A percentile compares a stretch with the other conserved stretches of the same genome.
These are phyloP conservation scores for Erysimum pusillum DNA, from an alignment of 441 rosid species.

Conservation along the genomic window DNA sequence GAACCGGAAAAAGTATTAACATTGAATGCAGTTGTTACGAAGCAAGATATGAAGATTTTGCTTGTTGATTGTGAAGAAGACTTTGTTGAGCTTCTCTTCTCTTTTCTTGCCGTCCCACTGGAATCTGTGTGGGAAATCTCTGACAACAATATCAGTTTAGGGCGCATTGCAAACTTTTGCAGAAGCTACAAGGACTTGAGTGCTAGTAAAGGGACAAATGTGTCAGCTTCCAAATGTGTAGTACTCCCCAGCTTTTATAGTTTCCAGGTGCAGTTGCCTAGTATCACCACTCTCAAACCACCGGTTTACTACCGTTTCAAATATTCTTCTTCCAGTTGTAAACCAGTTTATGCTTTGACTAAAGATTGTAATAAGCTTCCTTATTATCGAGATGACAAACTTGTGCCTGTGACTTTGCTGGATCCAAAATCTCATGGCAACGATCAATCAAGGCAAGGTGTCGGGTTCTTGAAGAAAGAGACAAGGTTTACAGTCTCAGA, in stretches of 20 bases:
- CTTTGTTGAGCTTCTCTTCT: not conserved
- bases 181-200: not conserved
- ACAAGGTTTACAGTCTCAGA: not conserved
- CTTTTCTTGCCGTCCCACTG: not conserved
- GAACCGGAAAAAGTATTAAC: not conserved
- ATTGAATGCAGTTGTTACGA: not conserved
- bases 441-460: not conserved
- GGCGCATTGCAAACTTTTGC: not conserved
- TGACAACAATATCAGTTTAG: not conserved
- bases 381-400: not conserved
- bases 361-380: not conserved
- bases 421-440: not conserved
- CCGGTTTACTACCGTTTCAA: not conserved
- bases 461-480: not conserved
- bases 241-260: not conserved
- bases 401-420: not conserved
- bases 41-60: not conserved
- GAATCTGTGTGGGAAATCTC: not conserved
- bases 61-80: not conserved
- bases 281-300: not conserved
- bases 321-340: not conserved
- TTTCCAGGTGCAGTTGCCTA: not conserved
- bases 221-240: not conserved
- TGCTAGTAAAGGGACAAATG: not conserved
- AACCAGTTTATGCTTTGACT: not conserved